Conservation (phyloP, 495 filamentous ascomycete species). For the Penicillium salamii region DNA sequence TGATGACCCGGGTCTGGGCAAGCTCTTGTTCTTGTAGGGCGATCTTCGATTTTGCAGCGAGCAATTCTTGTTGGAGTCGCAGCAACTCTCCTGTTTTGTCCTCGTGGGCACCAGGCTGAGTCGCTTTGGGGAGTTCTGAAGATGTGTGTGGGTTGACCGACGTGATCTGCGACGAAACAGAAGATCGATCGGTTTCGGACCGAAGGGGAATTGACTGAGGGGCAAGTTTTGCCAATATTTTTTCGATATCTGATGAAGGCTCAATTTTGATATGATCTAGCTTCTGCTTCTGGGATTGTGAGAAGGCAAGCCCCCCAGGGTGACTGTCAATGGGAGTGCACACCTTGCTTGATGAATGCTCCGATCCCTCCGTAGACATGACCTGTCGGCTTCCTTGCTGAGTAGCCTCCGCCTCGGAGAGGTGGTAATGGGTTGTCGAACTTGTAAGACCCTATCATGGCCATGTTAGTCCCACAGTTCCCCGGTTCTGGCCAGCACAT, state of each 20-base stretch:
- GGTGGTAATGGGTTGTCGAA: constrained; percentile 22
- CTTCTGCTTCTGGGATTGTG: constrained; percentile 54
- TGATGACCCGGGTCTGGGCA: constrained; percentile 69
- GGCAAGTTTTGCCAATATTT: constrained; percentile 35
- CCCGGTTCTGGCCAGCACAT: constrained; percentile 7
- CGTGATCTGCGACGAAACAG: constrained; percentile 54
- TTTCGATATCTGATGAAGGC: constrained; percentile 37
- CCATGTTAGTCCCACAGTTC: background rate
- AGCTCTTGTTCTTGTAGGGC: constrained; percentile 81
- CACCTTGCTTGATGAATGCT: constrained; percentile 36
- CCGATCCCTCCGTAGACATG: constrained; percentile 14
- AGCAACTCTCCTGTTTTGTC: constrained; percentile 47
- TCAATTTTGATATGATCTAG: constrained; percentile 34
- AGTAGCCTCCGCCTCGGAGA: constrained; percentile 35
- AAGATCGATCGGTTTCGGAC: constrained; percentile 46
- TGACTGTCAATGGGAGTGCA: constrained; percentile 5
- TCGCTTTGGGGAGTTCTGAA: constrained; percentile 32
- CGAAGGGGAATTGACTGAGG: constrained; percentile 26
- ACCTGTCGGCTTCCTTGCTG: constrained; percentile 38
- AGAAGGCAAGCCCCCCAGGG: constrained; percentile 26
- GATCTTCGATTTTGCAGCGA: constrained; percentile 75
- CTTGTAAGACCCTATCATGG: constrained; percentile 27
- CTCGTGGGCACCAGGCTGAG: constrained; percentile 15
- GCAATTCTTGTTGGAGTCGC: constrained; percentile 69
- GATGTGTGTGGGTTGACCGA: constrained; percentile 54